Conservation (phyloP, 371 early-diverging fungal genomes). For the Apophysomyces ossiformis region DNA sequence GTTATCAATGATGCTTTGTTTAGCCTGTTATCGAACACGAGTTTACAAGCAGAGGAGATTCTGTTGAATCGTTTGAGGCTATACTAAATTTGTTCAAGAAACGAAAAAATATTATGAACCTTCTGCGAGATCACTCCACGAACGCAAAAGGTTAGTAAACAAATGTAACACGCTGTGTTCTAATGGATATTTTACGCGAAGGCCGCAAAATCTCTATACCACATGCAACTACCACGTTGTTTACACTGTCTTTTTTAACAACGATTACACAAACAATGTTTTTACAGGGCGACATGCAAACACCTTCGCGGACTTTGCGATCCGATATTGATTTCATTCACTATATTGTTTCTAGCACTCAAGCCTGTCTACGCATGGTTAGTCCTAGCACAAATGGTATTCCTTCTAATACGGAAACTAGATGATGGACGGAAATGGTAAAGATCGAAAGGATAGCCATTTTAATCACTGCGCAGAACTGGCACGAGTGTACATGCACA, state of each 20-base stretch:
- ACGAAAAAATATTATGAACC: slow-evolving; percentile 27
- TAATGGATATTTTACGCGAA: slow-evolving; percentile 12
- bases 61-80: slow-evolving; percentile 29
- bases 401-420: not conserved
- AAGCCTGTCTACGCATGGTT: slow-evolving; percentile 17
- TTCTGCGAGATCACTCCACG: slow-evolving; percentile 35
- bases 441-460: not conserved
- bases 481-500: slow-evolving; percentile 26
- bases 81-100: slow-evolving; percentile 45
- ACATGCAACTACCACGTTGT: slow-evolving; percentile 18
- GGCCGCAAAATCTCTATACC: slow-evolving; percentile 34
- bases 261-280: slow-evolving; percentile 39
- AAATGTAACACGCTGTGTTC: not conserved
- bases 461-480: slow-evolving; percentile 20
- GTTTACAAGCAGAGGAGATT: slow-evolving; percentile 25
- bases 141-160: slow-evolving; percentile 36
- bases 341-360: slow-evolving; percentile 40
- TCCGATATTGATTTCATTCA: slow-evolving; percentile 50
- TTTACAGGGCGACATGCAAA: slow-evolving; percentile 21
- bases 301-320: slow-evolving; percentile 25
- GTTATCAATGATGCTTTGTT: not conserved
- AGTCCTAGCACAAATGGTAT: not conserved
- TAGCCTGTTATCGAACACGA: slow-evolving; percentile 52
- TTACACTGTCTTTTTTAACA: slow-evolving; percentile 34
- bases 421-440: slow-evolving; percentile 3